Evolutionary conservation across 805 yeast species (phyloP).

Genomic region (Suhomyces vadensis): DNA sequence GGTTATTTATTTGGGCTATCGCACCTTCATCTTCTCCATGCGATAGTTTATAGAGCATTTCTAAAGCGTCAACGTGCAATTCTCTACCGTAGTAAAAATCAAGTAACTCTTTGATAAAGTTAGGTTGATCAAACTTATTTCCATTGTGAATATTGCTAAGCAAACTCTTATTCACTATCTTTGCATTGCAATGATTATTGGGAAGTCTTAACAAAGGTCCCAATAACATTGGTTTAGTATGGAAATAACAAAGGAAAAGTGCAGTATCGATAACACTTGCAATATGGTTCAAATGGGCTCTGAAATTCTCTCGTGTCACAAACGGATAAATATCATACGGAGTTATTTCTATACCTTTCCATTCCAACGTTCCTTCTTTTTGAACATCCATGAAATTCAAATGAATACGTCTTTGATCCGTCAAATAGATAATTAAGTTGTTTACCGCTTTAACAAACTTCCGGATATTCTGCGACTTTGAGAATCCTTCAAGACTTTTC

Average conservation of each 20-base stretch:
- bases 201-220: conserved; percentile 79
- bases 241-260: conserved; percentile 69
- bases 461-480: conserved; percentile 23
- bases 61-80: conserved; percentile 66
- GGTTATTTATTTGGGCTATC: conserved; percentile 9
- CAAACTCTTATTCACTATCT: conserved; percentile 57
- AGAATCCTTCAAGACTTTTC: conserved; percentile 9
- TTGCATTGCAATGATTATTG: conserved; percentile 69
- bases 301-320: conserved; percentile 20
- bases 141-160: conserved; percentile 33
- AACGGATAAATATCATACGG: conserved; percentile 44
- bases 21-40: conserved; percentile 12
- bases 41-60: conserved; percentile 46
- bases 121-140: conserved; percentile 26
- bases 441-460: conserved; percentile 38
- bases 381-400: conserved; percentile 40
- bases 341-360: conserved; percentile 49
- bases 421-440: conserved; percentile 47
- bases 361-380: conserved; percentile 22
- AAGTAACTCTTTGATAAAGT: conserved; percentile 64
- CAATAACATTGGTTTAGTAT: conserved; percentile 68
- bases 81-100: conserved; percentile 72
- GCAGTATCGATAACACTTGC: conserved; percentile 71
- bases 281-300: conserved; percentile 25
- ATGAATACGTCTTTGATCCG: conserved; percentile 54